These are phyloP conservation scores for Penicillium expansum DNA, from an alignment of 2,329 filamentous ascomycete genomes.

Conservation along the genomic window DNA sequence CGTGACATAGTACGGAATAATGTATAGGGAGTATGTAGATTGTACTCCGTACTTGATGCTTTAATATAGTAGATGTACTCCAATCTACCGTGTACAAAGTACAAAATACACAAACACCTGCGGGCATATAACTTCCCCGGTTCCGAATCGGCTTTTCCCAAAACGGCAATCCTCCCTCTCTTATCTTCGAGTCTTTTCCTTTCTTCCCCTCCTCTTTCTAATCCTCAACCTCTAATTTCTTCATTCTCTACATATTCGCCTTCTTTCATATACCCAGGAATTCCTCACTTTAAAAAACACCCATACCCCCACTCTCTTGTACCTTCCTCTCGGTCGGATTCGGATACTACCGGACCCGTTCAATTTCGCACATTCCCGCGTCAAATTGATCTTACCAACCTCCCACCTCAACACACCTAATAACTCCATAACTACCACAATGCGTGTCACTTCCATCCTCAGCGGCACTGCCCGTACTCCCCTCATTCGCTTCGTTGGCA, in stretches of 20 bases:
- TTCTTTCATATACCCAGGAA: not conserved
- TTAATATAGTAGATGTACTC: not conserved
- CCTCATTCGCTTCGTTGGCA: slow-evolving; percentile 52
- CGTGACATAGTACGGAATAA: too few species aligned
- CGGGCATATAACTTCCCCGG: slow-evolving; percentile 4
- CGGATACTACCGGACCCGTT: slow-evolving; percentile 31
- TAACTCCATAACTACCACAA: slow-evolving; percentile 20
- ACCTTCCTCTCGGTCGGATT: slow-evolving; percentile 22
- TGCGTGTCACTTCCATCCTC: slow-evolving; percentile 45
- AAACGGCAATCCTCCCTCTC: slow-evolving; percentile 15
- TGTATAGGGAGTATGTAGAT: too few species aligned
- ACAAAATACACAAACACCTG: not conserved
- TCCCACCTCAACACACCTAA: slow-evolving; percentile 10
- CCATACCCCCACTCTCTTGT: not conserved
- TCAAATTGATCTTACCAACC: slow-evolving; percentile 15
- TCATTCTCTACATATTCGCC: not conserved
- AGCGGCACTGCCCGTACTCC: slow-evolving; percentile 45
- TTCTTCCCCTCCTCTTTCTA: slow-evolving; percentile 2
- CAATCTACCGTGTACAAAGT: slow-evolving; percentile 1
- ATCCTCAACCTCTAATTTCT: not conserved
- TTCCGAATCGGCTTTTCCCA: slow-evolving; percentile 17
- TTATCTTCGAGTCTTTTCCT: slow-evolving; percentile 16
- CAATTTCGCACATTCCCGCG: slow-evolving; percentile 26
- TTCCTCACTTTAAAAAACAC: not conserved
- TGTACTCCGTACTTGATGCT: too few species aligned